Evolutionary conservation across 2,329 filamentous ascomycete species (phyloP).

Genomic region (Beauveria scarabaeidicola): DNA sequence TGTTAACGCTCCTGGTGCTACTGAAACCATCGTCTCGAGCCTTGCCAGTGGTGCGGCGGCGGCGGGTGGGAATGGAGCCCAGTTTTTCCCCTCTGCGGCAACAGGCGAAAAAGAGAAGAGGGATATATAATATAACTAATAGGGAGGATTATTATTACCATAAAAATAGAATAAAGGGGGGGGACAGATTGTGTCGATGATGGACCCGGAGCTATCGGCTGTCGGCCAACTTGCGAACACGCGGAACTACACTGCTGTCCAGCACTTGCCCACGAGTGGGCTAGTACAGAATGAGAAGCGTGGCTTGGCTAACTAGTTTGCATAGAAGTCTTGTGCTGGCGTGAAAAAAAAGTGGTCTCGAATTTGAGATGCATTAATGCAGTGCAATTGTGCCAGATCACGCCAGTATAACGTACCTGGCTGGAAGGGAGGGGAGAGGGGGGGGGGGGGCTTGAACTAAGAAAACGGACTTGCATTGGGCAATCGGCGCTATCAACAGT

Average conservation of each 20-base stretch:
- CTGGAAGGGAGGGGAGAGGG: neutral
- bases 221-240: neutral
- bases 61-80: neutral
- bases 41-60: neutral
- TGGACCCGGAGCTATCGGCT: neutral
- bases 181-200: neutral
- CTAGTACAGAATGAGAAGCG: neutral
- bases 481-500: constrained; percentile 4
- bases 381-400: constrained; percentile 1
- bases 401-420: neutral
- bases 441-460: neutral
- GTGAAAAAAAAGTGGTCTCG: neutral
- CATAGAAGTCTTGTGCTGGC: neutral
- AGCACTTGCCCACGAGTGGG: neutral
- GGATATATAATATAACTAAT: no score
- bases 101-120: neutral
- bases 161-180: neutral
- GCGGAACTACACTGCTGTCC: neutral
- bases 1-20: neutral
- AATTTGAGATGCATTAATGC: constrained; percentile 3
- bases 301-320: no score
- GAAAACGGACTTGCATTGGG: constrained; percentile 2
- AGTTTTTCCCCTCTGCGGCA: neutral
- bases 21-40: constrained; percentile 3
- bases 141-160: neutral